These are phyloP conservation scores for Kluyveromyces wickerhamii DNA, from an alignment of 805 yeast genomes.

Conservation along the genomic window DNA sequence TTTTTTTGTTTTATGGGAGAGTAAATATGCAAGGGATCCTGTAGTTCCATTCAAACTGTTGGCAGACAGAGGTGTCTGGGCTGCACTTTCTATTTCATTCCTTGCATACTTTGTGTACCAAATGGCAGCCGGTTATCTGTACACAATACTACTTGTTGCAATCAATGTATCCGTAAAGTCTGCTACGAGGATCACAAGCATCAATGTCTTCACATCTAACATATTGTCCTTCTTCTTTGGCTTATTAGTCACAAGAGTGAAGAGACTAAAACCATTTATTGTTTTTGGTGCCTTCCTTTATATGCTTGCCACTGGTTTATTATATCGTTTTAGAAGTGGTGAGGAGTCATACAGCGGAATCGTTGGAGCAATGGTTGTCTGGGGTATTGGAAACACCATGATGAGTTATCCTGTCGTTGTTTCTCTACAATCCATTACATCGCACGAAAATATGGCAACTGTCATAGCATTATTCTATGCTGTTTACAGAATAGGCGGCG, in stretches of 20 bases:
- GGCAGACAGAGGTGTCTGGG: constrained; percentile 52
- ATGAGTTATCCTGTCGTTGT: constrained; percentile 62
- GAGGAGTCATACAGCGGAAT: constrained; percentile 43
- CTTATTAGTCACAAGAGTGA: constrained; percentile 38
- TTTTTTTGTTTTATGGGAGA: constrained; percentile 46
- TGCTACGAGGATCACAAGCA: constrained; percentile 50
- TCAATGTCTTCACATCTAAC: constrained; percentile 59
- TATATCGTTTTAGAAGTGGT: constrained; percentile 49
- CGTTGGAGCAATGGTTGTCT: constrained; percentile 55
- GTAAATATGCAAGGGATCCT: constrained; percentile 41
- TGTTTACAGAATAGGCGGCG: constrained; percentile 54
- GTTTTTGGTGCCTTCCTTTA: constrained; percentile 51
- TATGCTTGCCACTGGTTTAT: constrained; percentile 54
- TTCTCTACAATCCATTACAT: constrained; percentile 50
- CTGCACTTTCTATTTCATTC: constrained; percentile 45
- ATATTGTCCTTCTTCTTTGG: constrained; percentile 54
- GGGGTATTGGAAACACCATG: constrained; percentile 66
- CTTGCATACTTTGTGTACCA: constrained; percentile 47
- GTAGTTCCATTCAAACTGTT: constrained; percentile 43
- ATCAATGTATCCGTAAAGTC: constrained; percentile 43
- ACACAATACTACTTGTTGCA: constrained; percentile 48
- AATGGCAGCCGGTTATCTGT: constrained; percentile 53
- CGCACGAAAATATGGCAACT: constrained; percentile 63
- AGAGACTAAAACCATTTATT: constrained; percentile 52
- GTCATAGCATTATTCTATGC: constrained; percentile 53